Evolutionary conservation across 1,284 basidiomycete genomes (phyloP).

Genomic region (Ustilago trichophora): DNA sequence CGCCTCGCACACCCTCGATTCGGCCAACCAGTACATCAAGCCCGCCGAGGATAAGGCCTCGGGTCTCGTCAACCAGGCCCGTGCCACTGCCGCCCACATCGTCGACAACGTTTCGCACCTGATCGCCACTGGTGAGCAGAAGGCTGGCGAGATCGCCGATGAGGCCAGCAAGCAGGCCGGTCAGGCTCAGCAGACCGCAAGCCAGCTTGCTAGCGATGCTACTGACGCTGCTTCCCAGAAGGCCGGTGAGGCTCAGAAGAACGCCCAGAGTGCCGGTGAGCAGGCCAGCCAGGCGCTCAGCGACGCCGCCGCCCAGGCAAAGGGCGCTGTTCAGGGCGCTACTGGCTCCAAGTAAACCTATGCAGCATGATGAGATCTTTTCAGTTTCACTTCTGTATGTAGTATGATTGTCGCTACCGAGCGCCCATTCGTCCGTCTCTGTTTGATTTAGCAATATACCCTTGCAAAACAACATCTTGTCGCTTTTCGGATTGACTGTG

Average conservation of each 20-base stretch:
- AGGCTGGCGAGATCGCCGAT: slow-evolving; percentile 43
- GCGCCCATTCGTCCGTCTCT: neutral
- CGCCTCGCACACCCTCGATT: slow-evolving; percentile 48
- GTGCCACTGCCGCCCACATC: slow-evolving; percentile 36
- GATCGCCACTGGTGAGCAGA: slow-evolving; percentile 38
- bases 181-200: slow-evolving; percentile 12
- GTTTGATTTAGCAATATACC: slow-evolving; percentile 32
- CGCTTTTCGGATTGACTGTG: too few relatives aligned
- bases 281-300: slow-evolving; percentile 40
- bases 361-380: too few relatives aligned
- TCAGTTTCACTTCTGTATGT: slow-evolving; percentile 2
- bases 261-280: slow-evolving; percentile 23
- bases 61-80: slow-evolving; percentile 44
- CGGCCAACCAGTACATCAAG: slow-evolving; percentile 58
- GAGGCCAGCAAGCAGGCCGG: slow-evolving; percentile 38
- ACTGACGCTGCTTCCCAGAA: slow-evolving; percentile 23
- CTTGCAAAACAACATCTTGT: slow-evolving; percentile 15
- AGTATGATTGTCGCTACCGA: neutral
- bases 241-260: slow-evolving; percentile 26
- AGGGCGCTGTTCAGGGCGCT: slow-evolving; percentile 33
- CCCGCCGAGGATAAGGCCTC: slow-evolving; percentile 34
- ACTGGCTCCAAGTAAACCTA: slow-evolving; percentile 31
- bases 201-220: slow-evolving; percentile 19
- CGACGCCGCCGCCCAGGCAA: slow-evolving; percentile 45
- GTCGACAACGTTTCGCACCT: slow-evolving; percentile 41